A percentile compares a stretch with the other conserved stretches of the same genome.
Conservation (phyloP, 768 basidiomycete species). For the Exsudoporus frostii region DNA sequence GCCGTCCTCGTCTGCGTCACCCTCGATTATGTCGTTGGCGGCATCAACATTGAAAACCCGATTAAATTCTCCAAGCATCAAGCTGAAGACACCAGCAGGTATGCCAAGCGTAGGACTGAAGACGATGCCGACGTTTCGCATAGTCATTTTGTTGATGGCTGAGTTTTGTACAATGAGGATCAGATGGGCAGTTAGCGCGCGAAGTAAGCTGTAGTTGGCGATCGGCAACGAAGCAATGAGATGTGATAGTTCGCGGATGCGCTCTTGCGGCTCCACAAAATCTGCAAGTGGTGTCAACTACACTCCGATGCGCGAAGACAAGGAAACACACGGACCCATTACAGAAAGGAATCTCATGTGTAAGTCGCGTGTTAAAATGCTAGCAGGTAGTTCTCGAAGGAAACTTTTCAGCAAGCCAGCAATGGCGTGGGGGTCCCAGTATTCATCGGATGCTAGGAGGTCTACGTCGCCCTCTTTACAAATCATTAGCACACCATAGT, state of each 20-base stretch:
- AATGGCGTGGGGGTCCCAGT: conserved; percentile 97
- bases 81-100: conserved; percentile 94
- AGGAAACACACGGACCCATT: conserved; percentile 64
- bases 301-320: not conserved
- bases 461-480: conserved; percentile 91
- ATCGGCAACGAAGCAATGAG: conserved; percentile 87
- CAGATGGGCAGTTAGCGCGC: conserved; percentile 91
- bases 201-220: conserved; percentile 90
- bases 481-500: conserved; percentile 5
- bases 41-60: conserved; percentile 83
- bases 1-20: conserved; percentile 27
- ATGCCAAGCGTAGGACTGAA: conserved; percentile 97
- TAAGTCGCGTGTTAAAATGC: conserved; percentile 88
- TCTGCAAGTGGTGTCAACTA: conserved; percentile 47
- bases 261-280: conserved; percentile 82
- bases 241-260: conserved; percentile 81
- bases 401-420: conserved; percentile 92
- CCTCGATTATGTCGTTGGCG: conserved; percentile 23
- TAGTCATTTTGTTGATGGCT: conserved; percentile 92
- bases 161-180: conserved; percentile 94
- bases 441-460: conserved; percentile 81
- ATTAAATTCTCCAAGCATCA: conserved; percentile 93
- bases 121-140: conserved; percentile 98
- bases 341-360: conserved; percentile 90
- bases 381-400: conserved; percentile 89